Conservation (phyloP, 306 rosid species). For the Cicer cuneatum region DNA sequence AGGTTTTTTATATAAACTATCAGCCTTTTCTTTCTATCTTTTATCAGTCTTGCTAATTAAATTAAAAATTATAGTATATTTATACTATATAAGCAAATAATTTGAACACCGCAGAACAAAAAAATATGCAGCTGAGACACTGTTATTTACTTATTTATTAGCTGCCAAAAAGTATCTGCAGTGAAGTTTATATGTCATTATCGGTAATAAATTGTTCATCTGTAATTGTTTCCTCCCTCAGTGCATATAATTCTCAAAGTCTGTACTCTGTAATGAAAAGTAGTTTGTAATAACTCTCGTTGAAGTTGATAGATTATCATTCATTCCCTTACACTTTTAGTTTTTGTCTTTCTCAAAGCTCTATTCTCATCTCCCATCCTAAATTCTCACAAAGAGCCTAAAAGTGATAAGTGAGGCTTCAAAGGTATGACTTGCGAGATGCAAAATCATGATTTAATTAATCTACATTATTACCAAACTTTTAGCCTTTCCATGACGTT, state of each 20-base stretch:
- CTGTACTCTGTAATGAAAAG: neutral
- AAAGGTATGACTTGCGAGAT: too few species aligned
- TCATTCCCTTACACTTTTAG: too few species aligned
- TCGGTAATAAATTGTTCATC: conserved; percentile 11
- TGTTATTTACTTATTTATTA: neutral
- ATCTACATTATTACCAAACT: too few species aligned
- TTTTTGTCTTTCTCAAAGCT: too few species aligned
- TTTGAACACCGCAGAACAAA: neutral
- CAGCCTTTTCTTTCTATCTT: neutral
- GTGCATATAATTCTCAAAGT: neutral
- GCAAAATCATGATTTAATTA: too few species aligned
- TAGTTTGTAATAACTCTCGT: too few species aligned
- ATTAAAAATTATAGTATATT: conserved; percentile 16
- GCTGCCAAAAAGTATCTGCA: neutral
- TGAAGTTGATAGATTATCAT: too few species aligned
- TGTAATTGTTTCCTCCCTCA: conserved; percentile 11
- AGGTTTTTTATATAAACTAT: neutral
- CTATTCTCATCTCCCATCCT: too few species aligned
- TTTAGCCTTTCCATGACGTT: too few species aligned
- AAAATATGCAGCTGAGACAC: conserved; percentile 11
- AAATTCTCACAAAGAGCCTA: too few species aligned
- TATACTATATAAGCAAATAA: neutral
- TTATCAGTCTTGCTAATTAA: neutral
- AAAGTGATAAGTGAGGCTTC: too few species aligned
- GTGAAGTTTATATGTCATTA: neutral